phyloP scores from a whole-genome alignment of 2,329 filamentous ascomycete species.

The Xylariomycetidae sp. region DNA sequence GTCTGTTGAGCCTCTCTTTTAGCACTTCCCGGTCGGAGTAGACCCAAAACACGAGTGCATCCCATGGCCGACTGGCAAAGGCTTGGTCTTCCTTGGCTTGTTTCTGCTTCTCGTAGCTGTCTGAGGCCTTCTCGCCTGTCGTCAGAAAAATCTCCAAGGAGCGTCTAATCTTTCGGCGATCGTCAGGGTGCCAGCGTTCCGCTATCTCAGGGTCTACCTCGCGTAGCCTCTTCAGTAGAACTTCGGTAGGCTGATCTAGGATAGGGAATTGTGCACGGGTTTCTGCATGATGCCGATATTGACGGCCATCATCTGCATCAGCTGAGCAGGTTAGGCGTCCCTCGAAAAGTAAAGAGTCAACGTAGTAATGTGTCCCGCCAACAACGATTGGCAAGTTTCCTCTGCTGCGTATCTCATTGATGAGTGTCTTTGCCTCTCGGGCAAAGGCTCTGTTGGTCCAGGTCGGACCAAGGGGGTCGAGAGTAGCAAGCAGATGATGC shows the following conservation, averaged over 20 bases:
- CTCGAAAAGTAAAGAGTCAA: constrained; percentile 79
- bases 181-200: constrained; percentile 86
- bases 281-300: constrained; percentile 26
- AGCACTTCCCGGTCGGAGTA: constrained; percentile 66
- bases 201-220: constrained; percentile 89
- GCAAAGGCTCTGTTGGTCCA: constrained; percentile 82
- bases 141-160: constrained; percentile 86
- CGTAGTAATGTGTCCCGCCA: constrained; percentile 93
- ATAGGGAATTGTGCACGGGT: constrained; percentile 56
- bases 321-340: constrained; percentile 52
- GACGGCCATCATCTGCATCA: constrained; percentile 28
- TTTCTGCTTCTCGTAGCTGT: constrained; percentile 78
- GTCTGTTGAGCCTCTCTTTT: constrained; percentile 62
- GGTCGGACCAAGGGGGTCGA: constrained; percentile 67
- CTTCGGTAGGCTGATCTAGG: constrained; percentile 62
- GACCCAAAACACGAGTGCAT: constrained; percentile 78
- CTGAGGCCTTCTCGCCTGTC: constrained; percentile 74
- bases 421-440: constrained; percentile 58
- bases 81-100: constrained; percentile 23
- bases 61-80: constrained; percentile 31
- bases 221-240: constrained; percentile 64
- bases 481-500: constrained; percentile 80
- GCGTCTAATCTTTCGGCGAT: constrained; percentile 80
- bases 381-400: constrained; percentile 85
- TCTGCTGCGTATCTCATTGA: constrained; percentile 70